These are phyloP conservation scores for Prunus yedoensis DNA, from an alignment of 331 rosid species.

Conservation along the genomic window DNA sequence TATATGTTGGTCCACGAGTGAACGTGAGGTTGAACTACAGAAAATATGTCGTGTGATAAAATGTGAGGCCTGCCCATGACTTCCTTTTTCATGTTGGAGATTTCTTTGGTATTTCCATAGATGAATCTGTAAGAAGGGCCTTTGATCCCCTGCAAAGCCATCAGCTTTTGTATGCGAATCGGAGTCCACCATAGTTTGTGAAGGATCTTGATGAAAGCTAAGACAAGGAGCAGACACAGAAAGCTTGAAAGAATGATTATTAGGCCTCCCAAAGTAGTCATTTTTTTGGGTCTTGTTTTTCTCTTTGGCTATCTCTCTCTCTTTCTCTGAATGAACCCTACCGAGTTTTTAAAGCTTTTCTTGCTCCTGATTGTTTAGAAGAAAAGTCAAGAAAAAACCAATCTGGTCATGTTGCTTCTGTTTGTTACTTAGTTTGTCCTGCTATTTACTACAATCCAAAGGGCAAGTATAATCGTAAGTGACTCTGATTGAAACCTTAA, in stretches of 20 bases:
- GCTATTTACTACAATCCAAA: too few species aligned
- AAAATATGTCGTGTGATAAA: neutral
- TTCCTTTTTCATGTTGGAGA: neutral
- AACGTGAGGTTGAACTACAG: neutral
- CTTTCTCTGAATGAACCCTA: too few species aligned
- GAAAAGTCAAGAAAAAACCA: too few species aligned
- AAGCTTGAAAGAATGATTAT: neutral
- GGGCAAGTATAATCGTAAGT: too few species aligned
- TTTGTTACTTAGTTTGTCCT: too few species aligned
- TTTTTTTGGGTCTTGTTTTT: neutral
- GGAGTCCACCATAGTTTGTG: too few species aligned
- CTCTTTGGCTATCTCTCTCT: neutral
- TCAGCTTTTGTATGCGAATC: neutral
- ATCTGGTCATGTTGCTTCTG: too few species aligned
- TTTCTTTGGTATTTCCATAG: too few species aligned
- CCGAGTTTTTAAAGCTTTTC: too few species aligned
- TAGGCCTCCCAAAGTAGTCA: neutral
- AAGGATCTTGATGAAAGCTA: neutral
- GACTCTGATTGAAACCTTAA: too few species aligned
- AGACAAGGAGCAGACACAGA: neutral
- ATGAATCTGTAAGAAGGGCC: neutral
- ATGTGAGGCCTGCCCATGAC: neutral
- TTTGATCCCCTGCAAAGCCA: neutral
- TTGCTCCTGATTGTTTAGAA: too few species aligned
- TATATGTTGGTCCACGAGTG: neutral